Conservation (phyloP, 441 rosid species). For the Euphorbia celastroides region DNA sequence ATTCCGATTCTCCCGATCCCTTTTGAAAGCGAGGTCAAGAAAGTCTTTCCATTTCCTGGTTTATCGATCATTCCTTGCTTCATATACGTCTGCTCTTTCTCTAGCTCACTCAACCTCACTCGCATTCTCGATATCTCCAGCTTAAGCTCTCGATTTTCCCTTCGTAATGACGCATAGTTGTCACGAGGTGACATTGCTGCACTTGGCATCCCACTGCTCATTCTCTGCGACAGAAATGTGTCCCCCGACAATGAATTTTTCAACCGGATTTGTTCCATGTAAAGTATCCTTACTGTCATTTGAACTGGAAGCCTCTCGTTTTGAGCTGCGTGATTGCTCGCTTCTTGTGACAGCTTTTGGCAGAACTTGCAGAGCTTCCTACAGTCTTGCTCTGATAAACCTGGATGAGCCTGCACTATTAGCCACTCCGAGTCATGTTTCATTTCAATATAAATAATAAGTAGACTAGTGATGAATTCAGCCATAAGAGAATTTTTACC, state of each 20-base stretch:
- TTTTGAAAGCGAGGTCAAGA: conserved; percentile 66
- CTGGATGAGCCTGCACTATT: conserved; percentile 56
- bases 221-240: conserved; percentile 49
- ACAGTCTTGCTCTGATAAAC: conserved; percentile 59
- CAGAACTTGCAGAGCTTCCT: conserved; percentile 72
- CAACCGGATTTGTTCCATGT: conserved; percentile 58
- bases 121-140: conserved; percentile 89
- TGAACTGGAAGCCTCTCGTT: conserved; percentile 66
- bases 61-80: conserved; percentile 72
- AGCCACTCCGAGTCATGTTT: not conserved
- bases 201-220: conserved; percentile 68
- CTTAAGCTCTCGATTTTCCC: conserved; percentile 88
- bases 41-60: conserved; percentile 60
- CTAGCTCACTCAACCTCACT: conserved; percentile 74
- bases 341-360: conserved; percentile 67
- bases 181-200: conserved; percentile 83
- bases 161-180: conserved; percentile 69
- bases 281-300: conserved; percentile 53
- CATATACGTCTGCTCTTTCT: conserved; percentile 77
- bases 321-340: conserved; percentile 66
- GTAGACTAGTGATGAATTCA: too few relatives aligned
- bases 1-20: conserved; percentile 70
- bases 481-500: conserved; percentile 44
- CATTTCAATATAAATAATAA: too few relatives aligned
- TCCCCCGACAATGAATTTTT: conserved; percentile 71